Evolutionary conservation across 2,329 filamentous ascomycete species (phyloP), one percentile per base, ranked within the genome.

Genomic region (Trichoderma breve): DNA sequence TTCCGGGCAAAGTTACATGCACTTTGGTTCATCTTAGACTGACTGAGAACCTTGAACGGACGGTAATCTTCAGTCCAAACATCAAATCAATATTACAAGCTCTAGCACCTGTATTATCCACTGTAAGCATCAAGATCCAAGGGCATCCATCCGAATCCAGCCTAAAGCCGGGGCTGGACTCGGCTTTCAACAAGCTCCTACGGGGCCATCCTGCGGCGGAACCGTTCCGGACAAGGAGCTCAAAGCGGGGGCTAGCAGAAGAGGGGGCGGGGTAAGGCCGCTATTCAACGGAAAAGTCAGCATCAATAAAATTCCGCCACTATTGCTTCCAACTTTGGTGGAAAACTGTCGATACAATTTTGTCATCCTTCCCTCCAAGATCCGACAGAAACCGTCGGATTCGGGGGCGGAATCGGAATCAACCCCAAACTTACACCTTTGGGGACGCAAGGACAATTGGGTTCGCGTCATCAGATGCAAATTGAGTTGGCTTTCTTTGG

Each of bases 381-480:
- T 53, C 66, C 66, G 66, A 70, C 30, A 51, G 24, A 70, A 70
- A 70, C 66, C 66, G 66, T 53, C 66, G 66, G 66, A 69, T 61
- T 70, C 57, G 55, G 57, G 9, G 36, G 55, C 66, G 66, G 66
- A 70, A 70, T 62, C 66, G 66, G 66, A 70, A 36, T 32, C 39
- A 11, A 4, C 11, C 39, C 24, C 65, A 68, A 24, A 68, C 53
- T 34, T 47, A 11, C 55, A 60, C 24, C 34, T 39, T 14, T 55
- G 26, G 11, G 3, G 51, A 32, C 28, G 64, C 24, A 57, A 26
- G 28, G 24, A 58, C 51, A 39, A n/a, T 30, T 64, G 26, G n/a
- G 57, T 47, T 64, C 36, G 64, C 57, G 66, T 61, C 66, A 69
- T 69, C 66, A 34, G 66, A 69, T 60, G 36, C n/a, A 5, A 47